Evolutionary conservation across 306 rosid genomes (phyloP).

Genomic region (Geum urbanum): DNA sequence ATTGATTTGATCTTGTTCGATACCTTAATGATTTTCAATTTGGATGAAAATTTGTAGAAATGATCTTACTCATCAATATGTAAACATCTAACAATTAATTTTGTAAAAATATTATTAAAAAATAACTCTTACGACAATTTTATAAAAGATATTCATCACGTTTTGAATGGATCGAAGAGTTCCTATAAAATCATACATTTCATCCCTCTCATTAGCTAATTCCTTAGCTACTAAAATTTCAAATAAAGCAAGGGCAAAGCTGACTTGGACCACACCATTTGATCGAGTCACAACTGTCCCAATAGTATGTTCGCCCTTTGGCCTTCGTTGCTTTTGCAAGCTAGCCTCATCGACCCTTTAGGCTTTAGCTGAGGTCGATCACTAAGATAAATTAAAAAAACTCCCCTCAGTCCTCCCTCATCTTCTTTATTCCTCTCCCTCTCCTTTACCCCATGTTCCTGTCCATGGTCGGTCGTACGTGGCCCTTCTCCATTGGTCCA

Average conservation of each 20-base stretch:
- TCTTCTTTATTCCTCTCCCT: constrained; percentile 26
- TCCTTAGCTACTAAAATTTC: background rate
- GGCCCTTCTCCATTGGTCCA: constrained; percentile 33
- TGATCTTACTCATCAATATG: too few species aligned
- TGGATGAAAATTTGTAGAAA: too few species aligned
- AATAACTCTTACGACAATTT: too few species aligned
- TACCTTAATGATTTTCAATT: too few species aligned
- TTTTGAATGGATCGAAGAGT: too few species aligned
- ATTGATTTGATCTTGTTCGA: too few species aligned
- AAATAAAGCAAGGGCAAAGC: constrained; percentile 14
- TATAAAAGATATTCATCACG: too few species aligned
- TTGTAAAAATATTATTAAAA: too few species aligned
- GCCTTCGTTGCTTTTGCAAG: background rate
- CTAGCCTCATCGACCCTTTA: too few species aligned
- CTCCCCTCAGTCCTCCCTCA: background rate
- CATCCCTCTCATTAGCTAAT: constrained; percentile 5
- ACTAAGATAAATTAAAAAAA: background rate
- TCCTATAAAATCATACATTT: too few species aligned
- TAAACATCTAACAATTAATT: too few species aligned
- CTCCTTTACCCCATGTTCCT: constrained; percentile 15
- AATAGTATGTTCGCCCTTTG: constrained; percentile 25
- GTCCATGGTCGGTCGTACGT: constrained; percentile 36
- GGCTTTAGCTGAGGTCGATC: constrained; percentile 6
- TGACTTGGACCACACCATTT: constrained; percentile 25
- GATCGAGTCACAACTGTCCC: constrained; percentile 27